Evolutionary conservation across 2,329 filamentous ascomycete species (phyloP).

Genomic region (Aureobasidium sp.): DNA sequence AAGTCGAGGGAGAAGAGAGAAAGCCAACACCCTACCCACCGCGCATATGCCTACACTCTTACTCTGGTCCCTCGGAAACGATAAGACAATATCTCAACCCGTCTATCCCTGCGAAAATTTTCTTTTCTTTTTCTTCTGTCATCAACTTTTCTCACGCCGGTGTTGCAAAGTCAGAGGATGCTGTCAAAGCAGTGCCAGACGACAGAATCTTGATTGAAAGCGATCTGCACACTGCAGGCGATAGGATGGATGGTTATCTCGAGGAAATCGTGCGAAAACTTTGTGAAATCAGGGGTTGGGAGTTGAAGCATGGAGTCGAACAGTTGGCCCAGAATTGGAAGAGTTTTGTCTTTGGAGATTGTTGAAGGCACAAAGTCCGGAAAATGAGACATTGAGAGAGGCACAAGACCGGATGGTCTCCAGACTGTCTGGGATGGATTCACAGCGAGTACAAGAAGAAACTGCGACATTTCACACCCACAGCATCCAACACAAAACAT

Average conservation of each 20-base stretch:
- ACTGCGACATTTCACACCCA: neutral
- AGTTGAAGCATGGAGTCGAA: slow-evolving; percentile 60
- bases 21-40: slow-evolving; percentile 62
- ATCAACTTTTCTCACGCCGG: slow-evolving; percentile 64
- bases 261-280: slow-evolving; percentile 70
- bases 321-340: slow-evolving; percentile 68
- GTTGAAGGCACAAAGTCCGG: neutral
- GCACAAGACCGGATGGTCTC: too few species aligned
- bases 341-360: slow-evolving; percentile 61
- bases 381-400: too few species aligned
- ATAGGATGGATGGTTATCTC: slow-evolving; percentile 68
- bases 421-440: too few species aligned
- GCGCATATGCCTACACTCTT: slow-evolving; percentile 88
- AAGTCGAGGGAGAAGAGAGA: neutral
- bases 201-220: slow-evolving; percentile 80
- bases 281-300: slow-evolving; percentile 73
- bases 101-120: slow-evolving; percentile 67
- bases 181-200: slow-evolving; percentile 66
- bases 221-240: slow-evolving; percentile 77
- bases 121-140: slow-evolving; percentile 77
- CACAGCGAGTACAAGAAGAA: too few species aligned
- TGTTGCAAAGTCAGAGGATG: slow-evolving; percentile 53
- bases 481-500: neutral
- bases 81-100: slow-evolving; percentile 71
- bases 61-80: slow-evolving; percentile 68